Base-by-base conservation (phyloP, 2,329 filamentous ascomycete genomes). In the Aspergillus transmontanensis region DNA sequence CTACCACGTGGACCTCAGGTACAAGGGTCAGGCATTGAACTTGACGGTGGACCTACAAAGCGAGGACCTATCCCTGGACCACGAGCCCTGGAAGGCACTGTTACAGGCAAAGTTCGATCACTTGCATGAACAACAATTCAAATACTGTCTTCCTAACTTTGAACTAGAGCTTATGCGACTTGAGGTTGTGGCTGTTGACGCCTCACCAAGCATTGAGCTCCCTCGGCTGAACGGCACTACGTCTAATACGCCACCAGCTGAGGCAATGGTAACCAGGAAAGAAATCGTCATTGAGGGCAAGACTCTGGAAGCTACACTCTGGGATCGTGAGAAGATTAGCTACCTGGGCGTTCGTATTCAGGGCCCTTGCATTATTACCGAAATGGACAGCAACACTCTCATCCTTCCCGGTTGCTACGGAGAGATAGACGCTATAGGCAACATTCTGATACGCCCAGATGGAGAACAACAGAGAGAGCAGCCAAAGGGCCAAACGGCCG, bases 341-440 rank as follows among this genome's bases (percentile, higher is more conserved):
- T 76, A 78, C 51, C 72, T 81, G 43, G 72, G 82, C 1, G 71
- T 79, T 43, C 75, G 75, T 41, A 72, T 84, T 2, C 57, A 69
- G 1, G 82, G 82, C 0, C 82, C 82, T 6, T 82, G 80, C 45
- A 75, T 84, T n/a, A 69, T 84, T 43, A 79, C 79, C 0, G 82
- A 84, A 63, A 84, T 83, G 80, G 82, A 84, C 65, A 83, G 81
- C 23, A 84, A 84, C 66, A 84, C 82, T 0, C 73, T 84, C 2
- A 80, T 85, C 30, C 73, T 83, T 5, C 82, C 82, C 0, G 82
- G 81, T 0, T 81, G 77, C 61, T 75, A 75, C 51, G 82, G 80
- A 6, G 80, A 83, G 63, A 79, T 83, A 6, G 82, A 84, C 62
- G 68, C 66, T 6, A 80, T 83, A 55, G 81, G 82, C 4, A 84